Evolutionary conservation across 2,329 filamentous ascomycete genomes (phyloP).

Genomic region (Cercospora berteroae): DNA sequence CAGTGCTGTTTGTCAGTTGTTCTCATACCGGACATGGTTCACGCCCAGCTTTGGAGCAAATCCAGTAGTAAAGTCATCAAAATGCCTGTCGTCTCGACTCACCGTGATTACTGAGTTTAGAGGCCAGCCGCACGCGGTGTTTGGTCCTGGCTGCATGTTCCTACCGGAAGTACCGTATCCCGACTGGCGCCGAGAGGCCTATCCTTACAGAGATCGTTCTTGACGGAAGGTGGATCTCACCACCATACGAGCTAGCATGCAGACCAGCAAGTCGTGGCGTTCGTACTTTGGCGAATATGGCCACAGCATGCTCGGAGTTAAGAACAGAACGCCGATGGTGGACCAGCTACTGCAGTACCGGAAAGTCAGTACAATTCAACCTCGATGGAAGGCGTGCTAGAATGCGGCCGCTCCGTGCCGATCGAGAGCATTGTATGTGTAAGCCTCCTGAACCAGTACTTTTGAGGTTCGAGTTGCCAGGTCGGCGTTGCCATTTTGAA

Average conservation of each 20-base stretch:
- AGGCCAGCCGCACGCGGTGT: background rate
- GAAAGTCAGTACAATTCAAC: no score
- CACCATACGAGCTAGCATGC: background rate
- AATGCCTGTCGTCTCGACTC: background rate
- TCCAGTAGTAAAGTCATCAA: background rate
- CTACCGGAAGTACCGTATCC: background rate
- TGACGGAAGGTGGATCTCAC: background rate
- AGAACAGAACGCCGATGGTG: background rate
- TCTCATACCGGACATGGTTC: background rate
- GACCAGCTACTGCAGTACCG: conserved; percentile 3
- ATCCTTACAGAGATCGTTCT: background rate
- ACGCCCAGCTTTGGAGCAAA: background rate
- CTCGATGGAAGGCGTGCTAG: background rate
- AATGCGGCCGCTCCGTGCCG: background rate
- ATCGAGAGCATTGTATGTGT: background rate
- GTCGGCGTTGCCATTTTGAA: background rate
- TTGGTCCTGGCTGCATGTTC: background rate
- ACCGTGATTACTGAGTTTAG: background rate
- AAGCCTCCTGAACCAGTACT: background rate
- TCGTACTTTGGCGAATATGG: background rate
- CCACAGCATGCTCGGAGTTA: background rate
- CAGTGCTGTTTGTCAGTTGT: background rate
- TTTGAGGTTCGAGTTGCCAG: background rate
- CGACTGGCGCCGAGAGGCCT: background rate
- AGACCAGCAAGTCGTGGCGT: background rate